Evolutionary conservation across 768 basidiomycete genomes (phyloP).

Genomic region (Cystobasidium ongulense): DNA sequence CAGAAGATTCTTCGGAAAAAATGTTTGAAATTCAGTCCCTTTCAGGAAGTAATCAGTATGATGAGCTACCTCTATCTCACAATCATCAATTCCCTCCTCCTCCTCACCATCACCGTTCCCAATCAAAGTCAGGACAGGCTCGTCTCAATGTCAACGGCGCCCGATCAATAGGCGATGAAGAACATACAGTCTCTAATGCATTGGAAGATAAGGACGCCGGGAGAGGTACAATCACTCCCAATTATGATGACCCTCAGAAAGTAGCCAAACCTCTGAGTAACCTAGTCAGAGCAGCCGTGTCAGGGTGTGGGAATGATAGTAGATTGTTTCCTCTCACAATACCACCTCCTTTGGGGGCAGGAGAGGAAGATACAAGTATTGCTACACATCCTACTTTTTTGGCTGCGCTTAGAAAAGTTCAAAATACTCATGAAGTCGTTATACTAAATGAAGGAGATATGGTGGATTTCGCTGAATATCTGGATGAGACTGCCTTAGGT

Average conservation of each 20-base stretch:
- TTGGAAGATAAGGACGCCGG: no score
- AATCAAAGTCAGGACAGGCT: background rate
- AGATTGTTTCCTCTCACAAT: background rate
- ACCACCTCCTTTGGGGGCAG: background rate
- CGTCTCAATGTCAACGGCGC: background rate
- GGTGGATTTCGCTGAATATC: background rate
- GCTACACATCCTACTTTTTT: slow-evolving; percentile 2
- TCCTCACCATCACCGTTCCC: background rate
- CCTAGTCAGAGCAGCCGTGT: background rate
- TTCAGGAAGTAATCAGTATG: background rate
- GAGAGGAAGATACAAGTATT: background rate
- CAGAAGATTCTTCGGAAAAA: background rate
- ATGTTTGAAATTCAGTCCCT: background rate
- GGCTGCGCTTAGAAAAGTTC: background rate
- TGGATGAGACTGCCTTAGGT: background rate
- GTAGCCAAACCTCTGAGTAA: background rate
- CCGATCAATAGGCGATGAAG: no score
- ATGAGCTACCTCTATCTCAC: background rate
- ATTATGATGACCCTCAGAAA: background rate
- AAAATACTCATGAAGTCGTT: background rate
- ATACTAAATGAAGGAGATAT: background rate
- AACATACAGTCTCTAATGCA: background rate
- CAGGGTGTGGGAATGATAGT: background rate
- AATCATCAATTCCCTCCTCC: no score
- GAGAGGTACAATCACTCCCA: no score